Conservation (phyloP, 2,329 filamentous ascomycete genomes). For the Sclerotinia subarctica region DNA sequence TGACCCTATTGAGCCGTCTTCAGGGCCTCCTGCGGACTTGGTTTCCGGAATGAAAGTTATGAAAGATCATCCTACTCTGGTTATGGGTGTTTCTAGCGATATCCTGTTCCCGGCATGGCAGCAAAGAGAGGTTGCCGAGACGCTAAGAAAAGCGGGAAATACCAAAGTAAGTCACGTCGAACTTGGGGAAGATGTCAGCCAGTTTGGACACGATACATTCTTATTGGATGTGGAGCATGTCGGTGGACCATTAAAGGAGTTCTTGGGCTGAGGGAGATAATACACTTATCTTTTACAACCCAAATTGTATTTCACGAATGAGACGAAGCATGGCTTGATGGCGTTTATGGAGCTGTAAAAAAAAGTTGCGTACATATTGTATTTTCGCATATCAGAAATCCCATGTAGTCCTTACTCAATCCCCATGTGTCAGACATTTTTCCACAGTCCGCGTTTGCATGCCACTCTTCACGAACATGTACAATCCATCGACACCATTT, state of each 20-base stretch:
- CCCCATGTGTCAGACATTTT: slow-evolving; percentile 7
- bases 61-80: slow-evolving; percentile 74
- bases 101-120: slow-evolving; percentile 98
- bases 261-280: slow-evolving; percentile 52
- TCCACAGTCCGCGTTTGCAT: not conserved
- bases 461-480: not conserved
- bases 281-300: not conserved
- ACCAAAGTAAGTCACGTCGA: slow-evolving; percentile 81
- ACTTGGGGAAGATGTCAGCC: slow-evolving; percentile 86
- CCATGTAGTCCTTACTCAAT: not conserved
- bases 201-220: slow-evolving; percentile 97
- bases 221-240: slow-evolving; percentile 89
- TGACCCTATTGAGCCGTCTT: slow-evolving; percentile 40
- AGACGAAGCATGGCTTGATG: slow-evolving; percentile 15
- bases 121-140: slow-evolving; percentile 87
- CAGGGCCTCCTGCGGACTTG: slow-evolving; percentile 71
- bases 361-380: slow-evolving; percentile 17
- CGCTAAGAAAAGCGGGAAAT: slow-evolving; percentile 75
- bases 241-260: slow-evolving; percentile 76
- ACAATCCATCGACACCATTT: slow-evolving; percentile 6
- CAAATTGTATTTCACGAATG: slow-evolving; percentile 8
- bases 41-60: slow-evolving; percentile 70
- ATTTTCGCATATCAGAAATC: not conserved
- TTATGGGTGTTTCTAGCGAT: slow-evolving; percentile 92
- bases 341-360: slow-evolving; percentile 18